A percentile compares a stretch with the other conserved stretches of the same genome.
Evolutionary conservation across 2,329 filamentous ascomycete genomes (phyloP).

Genomic region (Ophiobolus disseminans): DNA sequence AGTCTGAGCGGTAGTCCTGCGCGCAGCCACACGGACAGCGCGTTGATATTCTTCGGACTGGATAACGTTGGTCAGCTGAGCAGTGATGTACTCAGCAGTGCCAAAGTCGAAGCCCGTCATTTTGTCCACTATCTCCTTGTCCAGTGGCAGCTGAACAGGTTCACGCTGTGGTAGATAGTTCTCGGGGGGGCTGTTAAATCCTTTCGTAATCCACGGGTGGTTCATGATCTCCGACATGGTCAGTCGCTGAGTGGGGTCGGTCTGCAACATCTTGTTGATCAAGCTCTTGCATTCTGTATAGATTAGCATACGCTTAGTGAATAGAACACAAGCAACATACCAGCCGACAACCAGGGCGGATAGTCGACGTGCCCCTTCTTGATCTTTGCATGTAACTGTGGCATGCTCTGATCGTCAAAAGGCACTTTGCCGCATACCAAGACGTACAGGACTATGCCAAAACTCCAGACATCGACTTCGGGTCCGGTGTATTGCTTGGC

Average conservation of each 20-base stretch:
- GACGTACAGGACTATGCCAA: slow-evolving; percentile 96
- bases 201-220: slow-evolving; percentile 96
- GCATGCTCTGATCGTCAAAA: slow-evolving; percentile 99
- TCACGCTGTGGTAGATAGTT: slow-evolving; percentile 86
- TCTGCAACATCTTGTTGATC: slow-evolving; percentile 94
- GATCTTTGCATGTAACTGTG: slow-evolving; percentile 96
- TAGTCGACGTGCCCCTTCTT: slow-evolving; percentile 97
- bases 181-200: slow-evolving; percentile 83
- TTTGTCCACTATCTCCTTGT: slow-evolving; percentile 81
- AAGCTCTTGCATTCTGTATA: slow-evolving; percentile 85
- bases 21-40: slow-evolving; percentile 74
- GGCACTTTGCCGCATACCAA: slow-evolving; percentile 97
- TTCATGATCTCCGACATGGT: slow-evolving; percentile 90
- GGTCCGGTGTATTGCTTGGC: slow-evolving; percentile 94
- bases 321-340: slow-evolving; percentile 59
- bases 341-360: slow-evolving; percentile 87
- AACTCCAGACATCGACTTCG: slow-evolving; percentile 98
- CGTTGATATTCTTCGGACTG: slow-evolving; percentile 94
- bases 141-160: slow-evolving; percentile 83
- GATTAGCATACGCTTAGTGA: slow-evolving; percentile 6
- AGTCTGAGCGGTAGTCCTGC: slow-evolving; percentile 66
- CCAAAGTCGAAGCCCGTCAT: slow-evolving; percentile 99
- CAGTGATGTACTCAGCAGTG: slow-evolving; percentile 78
- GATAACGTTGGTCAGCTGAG: slow-evolving; percentile 83
- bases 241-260: slow-evolving; percentile 85